These are phyloP conservation scores for Asterochloris sp. DNA, from an alignment of 139 green algal genomes.

Conservation along the genomic window DNA sequence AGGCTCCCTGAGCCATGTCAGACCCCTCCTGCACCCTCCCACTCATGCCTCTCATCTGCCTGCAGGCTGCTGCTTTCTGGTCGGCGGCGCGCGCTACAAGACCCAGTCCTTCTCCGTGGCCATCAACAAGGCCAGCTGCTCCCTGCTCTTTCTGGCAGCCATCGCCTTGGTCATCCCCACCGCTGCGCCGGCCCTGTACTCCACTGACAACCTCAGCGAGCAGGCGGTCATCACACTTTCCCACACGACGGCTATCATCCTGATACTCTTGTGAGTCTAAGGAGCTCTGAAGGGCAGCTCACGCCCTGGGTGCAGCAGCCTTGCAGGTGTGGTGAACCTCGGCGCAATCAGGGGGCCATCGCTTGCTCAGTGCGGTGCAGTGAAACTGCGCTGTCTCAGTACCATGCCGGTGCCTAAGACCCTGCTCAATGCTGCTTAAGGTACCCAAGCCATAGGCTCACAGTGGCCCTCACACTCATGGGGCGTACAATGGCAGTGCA, in stretches of 20 bases:
- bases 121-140: slow-evolving; percentile 61
- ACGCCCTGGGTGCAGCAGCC: not conserved
- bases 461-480: no score
- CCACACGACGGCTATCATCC: slow-evolving; percentile 56
- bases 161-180: slow-evolving; percentile 77
- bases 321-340: not conserved
- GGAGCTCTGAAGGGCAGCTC: no score
- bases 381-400: no score
- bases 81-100: slow-evolving; percentile 67
- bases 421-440: no score
- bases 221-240: slow-evolving; percentile 41
- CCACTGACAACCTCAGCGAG: slow-evolving; percentile 14
- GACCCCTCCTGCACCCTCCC: no score
- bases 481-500: no score
- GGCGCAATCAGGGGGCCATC: no score
- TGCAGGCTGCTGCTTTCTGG: slow-evolving; percentile 79
- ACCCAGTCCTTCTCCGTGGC: slow-evolving; percentile 68
- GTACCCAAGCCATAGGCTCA: no score
- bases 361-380: no score
- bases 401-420: no score
- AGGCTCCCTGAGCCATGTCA: no score
- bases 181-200: slow-evolving; percentile 40
- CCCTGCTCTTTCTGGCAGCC: slow-evolving; percentile 74
- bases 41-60: not conserved
- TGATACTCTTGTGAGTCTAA: slow-evolving; percentile 44